These are phyloP conservation scores for Oenanthe sinensis DNA, from an alignment of 129 eudicot species.

Conservation along the genomic window DNA sequence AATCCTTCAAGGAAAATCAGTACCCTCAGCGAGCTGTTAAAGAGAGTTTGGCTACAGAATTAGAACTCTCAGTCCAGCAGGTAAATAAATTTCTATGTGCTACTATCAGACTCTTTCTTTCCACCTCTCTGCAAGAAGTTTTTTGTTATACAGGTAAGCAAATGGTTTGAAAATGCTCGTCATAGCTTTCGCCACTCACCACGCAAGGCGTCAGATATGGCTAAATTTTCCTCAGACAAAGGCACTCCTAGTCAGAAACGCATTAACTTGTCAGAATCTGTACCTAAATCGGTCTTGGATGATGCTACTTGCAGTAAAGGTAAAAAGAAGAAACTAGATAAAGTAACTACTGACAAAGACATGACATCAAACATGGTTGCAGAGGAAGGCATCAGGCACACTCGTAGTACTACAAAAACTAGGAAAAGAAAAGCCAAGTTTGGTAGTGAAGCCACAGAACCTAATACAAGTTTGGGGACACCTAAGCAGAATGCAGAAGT, in stretches of 20 bases:
- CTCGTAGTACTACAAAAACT: constrained; percentile 15
- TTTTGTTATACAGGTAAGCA: constrained; percentile 42
- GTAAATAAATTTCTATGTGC: constrained; percentile 14
- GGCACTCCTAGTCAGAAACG: not conserved
- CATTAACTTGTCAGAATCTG: constrained; percentile 16
- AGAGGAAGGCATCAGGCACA: constrained; percentile 14
- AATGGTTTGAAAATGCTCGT: constrained; percentile 96
- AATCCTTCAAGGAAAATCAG: constrained; percentile 63
- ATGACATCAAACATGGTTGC: not conserved
- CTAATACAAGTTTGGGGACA: constrained; percentile 8
- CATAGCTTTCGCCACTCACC: constrained; percentile 53
- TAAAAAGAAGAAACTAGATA: constrained; percentile 1
- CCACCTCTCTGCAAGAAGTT: not conserved
- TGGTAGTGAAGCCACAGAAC: constrained; percentile 14
- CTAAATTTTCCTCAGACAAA: constrained; percentile 3
- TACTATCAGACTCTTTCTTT: not conserved
- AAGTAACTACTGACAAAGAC: constrained; percentile 1
- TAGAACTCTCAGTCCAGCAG: constrained; percentile 49
- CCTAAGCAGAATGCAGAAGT: constrained; percentile 4
- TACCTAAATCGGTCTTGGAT: not conserved
- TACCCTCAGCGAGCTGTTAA: constrained; percentile 44
- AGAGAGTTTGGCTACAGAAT: constrained; percentile 61
- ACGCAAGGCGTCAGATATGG: constrained; percentile 11
- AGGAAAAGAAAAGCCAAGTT: constrained; percentile 26
- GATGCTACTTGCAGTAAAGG: constrained; percentile 7